Base-by-base conservation (phyloP, 1,139 yeast species). In the Yamadazyma friedrichii region DNA sequence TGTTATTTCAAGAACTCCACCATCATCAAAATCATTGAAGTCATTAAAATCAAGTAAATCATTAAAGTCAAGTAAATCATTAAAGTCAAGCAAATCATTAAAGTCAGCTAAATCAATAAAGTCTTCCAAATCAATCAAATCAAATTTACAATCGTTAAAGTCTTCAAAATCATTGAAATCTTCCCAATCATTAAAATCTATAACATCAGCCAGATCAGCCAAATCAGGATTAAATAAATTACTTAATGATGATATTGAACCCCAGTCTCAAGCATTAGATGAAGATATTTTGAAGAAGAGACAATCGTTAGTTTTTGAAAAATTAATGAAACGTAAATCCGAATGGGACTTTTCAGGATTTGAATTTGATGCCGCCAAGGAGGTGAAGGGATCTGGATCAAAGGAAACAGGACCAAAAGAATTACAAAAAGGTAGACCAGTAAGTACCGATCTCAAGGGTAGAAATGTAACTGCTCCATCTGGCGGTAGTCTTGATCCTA, bases 401-500 rank as follows among this genome's bases (percentile, higher is more conserved):
- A 35, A n/a, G 8, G 10, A 8, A 27, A 9, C 10, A 10, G 13
- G 11, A 4, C 16, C 6, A 5, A 27, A 28, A 17, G 20, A 24
- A 15, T 11, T 28, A n/a, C 9, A 3, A 8, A 16, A 29, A 9
- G 20, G 16, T 34, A 26, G 9, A 9, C 15, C 24, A 16, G 16
- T 27, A 8, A 26, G 13, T 17, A 17, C 13, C 5, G 12, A 12
- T 4, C 9, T 15, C 12, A 34, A 29, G 13, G 30, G 36, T 6
- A 52, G 65, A 36, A 49, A 53, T 42, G 54, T 52, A 4, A 56
- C 65, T 13, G 61, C 53, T 16, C 61, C 61, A 15, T 24, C 48
- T 16, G 12, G 20, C 11, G n/a, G 64, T 1, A 65, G 73, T 4
- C 60, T 72, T 38, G 78, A 72, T 49, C 78, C 78, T 12, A 59